Conservation (phyloP, 768 basidiomycete genomes). For the Suillus lakei region DNA sequence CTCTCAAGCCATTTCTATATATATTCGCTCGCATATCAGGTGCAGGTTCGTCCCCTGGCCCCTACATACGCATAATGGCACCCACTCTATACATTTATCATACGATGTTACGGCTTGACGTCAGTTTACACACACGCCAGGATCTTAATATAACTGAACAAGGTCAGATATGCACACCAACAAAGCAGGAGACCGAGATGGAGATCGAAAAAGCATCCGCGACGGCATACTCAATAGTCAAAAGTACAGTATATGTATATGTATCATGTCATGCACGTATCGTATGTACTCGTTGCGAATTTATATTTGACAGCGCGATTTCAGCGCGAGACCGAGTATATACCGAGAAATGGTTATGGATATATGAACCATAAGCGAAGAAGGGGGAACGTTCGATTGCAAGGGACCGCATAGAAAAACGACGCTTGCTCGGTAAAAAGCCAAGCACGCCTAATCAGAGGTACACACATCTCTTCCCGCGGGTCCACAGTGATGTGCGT, state of each 20-base stretch:
- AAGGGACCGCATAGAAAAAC: not conserved
- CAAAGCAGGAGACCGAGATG: not conserved
- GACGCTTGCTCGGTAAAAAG: slow-evolving; percentile 8
- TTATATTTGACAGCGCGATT: not conserved
- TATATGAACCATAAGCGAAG: not conserved
- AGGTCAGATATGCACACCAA: not conserved
- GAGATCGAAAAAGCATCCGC: not conserved
- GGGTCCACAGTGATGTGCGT: not conserved
- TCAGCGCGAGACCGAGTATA: not conserved
- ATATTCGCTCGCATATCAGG: not conserved
- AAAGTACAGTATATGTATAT: not conserved
- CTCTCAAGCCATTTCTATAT: slow-evolving; percentile 1
- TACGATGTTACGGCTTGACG: slow-evolving; percentile 3
- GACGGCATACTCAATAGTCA: not conserved
- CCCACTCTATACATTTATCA: not conserved
- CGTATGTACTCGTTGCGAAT: not conserved
- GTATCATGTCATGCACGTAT: not conserved
- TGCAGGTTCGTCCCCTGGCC: not conserved
- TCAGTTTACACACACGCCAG: not conserved
- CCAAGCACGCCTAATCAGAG: not conserved
- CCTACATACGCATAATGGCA: not conserved
- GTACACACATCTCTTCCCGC: slow-evolving; percentile 2
- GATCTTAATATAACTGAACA: slow-evolving; percentile 8
- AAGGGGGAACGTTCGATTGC: not conserved
- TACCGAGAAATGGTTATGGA: not conserved